Evolutionary conservation across 345 rosid species (phyloP), one percentile per base, ranked within the genome.

Genomic region (Salix koriyanagi): DNA sequence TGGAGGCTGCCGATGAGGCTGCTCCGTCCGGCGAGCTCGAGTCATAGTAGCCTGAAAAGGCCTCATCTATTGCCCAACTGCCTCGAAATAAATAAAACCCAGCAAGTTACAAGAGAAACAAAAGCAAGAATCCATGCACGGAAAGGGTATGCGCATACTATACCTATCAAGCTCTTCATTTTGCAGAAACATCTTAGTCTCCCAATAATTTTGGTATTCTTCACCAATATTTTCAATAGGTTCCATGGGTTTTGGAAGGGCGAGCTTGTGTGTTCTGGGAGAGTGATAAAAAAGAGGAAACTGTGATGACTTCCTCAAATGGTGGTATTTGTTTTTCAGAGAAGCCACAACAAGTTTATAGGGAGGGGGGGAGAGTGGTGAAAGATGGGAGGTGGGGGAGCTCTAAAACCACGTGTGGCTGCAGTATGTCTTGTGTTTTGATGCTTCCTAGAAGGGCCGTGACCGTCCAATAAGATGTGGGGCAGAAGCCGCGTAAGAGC

Each of bases 1-100:
- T 96, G 3, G 97, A 89, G 10, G 97, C 96, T 21, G 87, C 85
- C n/a, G 90, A 81, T 1, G 98, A 87, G 13, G 91, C 93, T 0
- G 87, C 91, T 26, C 97, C 97, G 28, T 96, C 99, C 25, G 99
- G 98, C 37, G 98, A 96, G 71, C 99, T 96, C 36, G 98, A 93
- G 80, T 93, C 99, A 25, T 88, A 90, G 85, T 91, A 91, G 11
- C 90, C 60, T 28, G 77, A 72, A 68, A 82, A 46, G 15, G 77
- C 75, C n/a, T 82, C 82, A 23, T 78, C 82, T 54, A 75, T 66
- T 6, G 74, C 72, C 82, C 82, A 82, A 15, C 82, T 76, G 82
- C 46, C 46, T 39, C 52, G 23, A 9, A 16, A 67, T 54, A 60
- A 10, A 2, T 3, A 23, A 42, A 42, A 9, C 19, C 21, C 23